phyloP scores from a whole-genome alignment of 108 stramenopile species.

The Skeletonema grethae region DNA sequence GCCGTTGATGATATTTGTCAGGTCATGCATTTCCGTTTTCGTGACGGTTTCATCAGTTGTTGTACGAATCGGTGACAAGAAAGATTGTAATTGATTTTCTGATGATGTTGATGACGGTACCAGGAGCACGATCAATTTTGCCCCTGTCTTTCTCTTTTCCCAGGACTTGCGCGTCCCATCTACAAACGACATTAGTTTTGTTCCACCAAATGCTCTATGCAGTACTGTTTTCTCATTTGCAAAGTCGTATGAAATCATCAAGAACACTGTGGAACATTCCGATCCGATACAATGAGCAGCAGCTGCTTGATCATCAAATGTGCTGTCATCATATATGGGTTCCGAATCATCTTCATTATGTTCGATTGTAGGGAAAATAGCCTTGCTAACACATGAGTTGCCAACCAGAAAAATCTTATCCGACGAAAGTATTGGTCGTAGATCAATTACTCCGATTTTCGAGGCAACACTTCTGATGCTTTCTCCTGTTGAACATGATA shows the following conservation, averaged over 20 bases:
- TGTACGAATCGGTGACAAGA: not conserved
- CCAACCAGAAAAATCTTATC: slow-evolving; percentile 10
- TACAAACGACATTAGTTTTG: slow-evolving; percentile 26
- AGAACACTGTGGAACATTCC: slow-evolving; percentile 24
- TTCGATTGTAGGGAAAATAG: not conserved
- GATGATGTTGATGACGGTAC: slow-evolving; percentile 12
- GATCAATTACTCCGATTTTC: slow-evolving; percentile 22
- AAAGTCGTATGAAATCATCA: slow-evolving; percentile 32
- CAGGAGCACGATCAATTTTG: slow-evolving; percentile 26
- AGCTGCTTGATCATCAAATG: slow-evolving; percentile 21
- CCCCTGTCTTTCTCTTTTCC: slow-evolving; percentile 1
- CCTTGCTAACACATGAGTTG: slow-evolving; percentile 2
- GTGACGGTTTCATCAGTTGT: not conserved
- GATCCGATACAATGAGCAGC: slow-evolving; percentile 23
- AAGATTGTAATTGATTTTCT: not conserved
- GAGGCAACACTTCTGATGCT: slow-evolving; percentile 3
- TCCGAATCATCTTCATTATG: slow-evolving; percentile 3
- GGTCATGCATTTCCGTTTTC: not conserved
- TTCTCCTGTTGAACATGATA: not conserved
- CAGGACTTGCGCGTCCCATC: slow-evolving; percentile 27
- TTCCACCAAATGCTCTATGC: slow-evolving; percentile 34
- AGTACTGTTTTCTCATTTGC: slow-evolving; percentile 35
- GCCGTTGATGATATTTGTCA: not conserved
- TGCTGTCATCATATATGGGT: not conserved
- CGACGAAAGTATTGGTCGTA: slow-evolving; percentile 14